These are phyloP conservation scores for Lenzites betulinus DNA, from an alignment of 768 basidiomycete genomes.

Conservation along the genomic window DNA sequence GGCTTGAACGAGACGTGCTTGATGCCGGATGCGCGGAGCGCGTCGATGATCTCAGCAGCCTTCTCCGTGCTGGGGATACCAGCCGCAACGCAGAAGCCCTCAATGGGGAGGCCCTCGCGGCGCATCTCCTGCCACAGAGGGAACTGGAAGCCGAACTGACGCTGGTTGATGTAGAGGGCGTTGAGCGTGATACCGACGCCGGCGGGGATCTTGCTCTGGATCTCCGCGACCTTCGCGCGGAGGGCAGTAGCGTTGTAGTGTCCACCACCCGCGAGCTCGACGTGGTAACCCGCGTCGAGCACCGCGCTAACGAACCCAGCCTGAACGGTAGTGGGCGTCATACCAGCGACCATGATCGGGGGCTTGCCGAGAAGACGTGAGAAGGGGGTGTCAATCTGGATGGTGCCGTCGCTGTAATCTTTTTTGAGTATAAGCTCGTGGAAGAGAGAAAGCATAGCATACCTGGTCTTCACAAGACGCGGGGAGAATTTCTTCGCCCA, in stretches of 20 bases:
- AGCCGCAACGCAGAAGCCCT: conserved; percentile 99
- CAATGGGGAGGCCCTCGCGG: conserved; percentile 90
- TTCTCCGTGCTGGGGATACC: conserved; percentile 97
- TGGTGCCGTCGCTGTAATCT: conserved; percentile 75
- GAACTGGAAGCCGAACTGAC: conserved; percentile 95
- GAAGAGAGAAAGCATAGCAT: conserved; percentile 27
- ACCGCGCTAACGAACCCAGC: conserved; percentile 93
- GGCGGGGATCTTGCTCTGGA: conserved; percentile 78
- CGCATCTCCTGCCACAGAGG: conserved; percentile 99
- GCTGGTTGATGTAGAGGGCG: conserved; percentile 96
- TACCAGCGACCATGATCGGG: conserved; percentile 99
- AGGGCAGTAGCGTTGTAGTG: conserved; percentile 93
- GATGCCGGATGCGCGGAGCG: conserved; percentile 80
- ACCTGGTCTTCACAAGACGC: conserved; percentile 87
- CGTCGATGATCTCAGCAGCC: conserved; percentile 92
- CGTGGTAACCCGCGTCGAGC: conserved; percentile 90
- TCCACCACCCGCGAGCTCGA: conserved; percentile 97
- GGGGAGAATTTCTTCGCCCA: conserved; percentile 93
- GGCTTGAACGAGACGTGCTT: conserved; percentile 98
- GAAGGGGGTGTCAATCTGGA: conserved; percentile 95
- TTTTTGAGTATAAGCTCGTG: conserved; percentile 6
- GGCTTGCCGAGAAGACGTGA: conserved; percentile 95
- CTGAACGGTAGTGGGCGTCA: conserved; percentile 98
- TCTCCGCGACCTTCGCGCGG: conserved; percentile 89
- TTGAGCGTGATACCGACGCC: conserved; percentile 95